Evolutionary conservation across 1,284 basidiomycete species (phyloP), one percentile per base, ranked within the genome.

Genomic region (Dichomitus squalens): DNA sequence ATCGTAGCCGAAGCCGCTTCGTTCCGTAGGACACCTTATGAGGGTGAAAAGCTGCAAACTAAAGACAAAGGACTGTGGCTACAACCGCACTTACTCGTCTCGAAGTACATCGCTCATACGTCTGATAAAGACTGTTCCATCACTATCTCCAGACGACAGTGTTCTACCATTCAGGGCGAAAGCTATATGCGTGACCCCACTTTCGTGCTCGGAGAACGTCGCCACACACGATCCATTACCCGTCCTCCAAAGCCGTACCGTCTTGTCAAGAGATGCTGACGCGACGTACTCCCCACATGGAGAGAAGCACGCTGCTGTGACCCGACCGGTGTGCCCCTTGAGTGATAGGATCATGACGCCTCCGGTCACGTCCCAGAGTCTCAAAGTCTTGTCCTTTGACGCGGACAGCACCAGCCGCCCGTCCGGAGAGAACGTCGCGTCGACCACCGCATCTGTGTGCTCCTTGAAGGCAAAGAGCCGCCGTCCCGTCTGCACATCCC

Each of bases 161-260:
- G 41, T 29, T 14, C 23, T 14, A 23, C 40, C 64, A 23, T 64
- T 57, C 16, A 54, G 58, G 0, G 66, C 62, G 52, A 67, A 66
- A 18, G 35, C 33, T 29, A 70, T 55, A 8, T 39, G 49, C 11
- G 36, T 61, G 23, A 69, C 59, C 12, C 46, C 49, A 36, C 59
- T 50, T 27, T n/a, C 41, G 47, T 66, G 63, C 35, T 57, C 55
- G n/a, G 47, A 38, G 39, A 59, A 54, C 14, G 53, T 54, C 36
- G n/a, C 31, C 18, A 59, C 12, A 8, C 34, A 18, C 16, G 36
- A 35, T 3, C 64, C 60, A 41, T 50, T 61, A 11, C 9, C 36
- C 31, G 50, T 40, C 34, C 64, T 49, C 68, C 69, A 71, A 23
- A 72, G 40, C 29, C 61, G 52, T 9, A 71, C 58, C 31, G 67